A percentile compares a stretch with the other conserved stretches of the same genome.
Conservation (phyloP, 2,329 filamentous ascomycete species). For the Byssochlamys sp. region DNA sequence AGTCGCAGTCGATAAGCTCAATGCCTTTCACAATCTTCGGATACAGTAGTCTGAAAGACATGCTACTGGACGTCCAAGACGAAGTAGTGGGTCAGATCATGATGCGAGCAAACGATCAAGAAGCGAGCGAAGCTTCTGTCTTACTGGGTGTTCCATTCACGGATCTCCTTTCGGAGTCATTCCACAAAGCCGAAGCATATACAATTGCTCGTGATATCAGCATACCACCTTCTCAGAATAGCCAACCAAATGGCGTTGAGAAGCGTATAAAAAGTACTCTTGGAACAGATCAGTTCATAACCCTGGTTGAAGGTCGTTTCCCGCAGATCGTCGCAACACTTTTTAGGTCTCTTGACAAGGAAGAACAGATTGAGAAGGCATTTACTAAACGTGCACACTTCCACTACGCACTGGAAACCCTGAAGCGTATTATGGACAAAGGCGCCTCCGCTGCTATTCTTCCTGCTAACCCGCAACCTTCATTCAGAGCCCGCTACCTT, state of each 20-base stretch:
- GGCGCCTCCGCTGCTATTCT: conserved; percentile 57
- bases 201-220: conserved; percentile 66
- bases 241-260: conserved; percentile 49
- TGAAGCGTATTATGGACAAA: conserved; percentile 60
- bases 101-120: conserved; percentile 65
- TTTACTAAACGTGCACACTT: conserved; percentile 53
- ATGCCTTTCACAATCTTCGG: conserved; percentile 82
- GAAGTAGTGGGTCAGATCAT: conserved; percentile 72
- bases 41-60: conserved; percentile 57
- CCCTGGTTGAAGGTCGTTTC: conserved; percentile 59
- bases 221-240: conserved; percentile 33
- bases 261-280: conserved; percentile 59
- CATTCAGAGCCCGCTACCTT: conserved; percentile 70
- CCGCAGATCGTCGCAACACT: conserved; percentile 67
- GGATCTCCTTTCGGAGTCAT: conserved; percentile 57
- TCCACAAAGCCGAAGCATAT: conserved; percentile 73
- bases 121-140: conserved; percentile 51
- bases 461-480: conserved; percentile 74
- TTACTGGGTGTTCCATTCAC: conserved; percentile 46
- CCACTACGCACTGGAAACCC: conserved; percentile 50
- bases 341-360: conserved; percentile 67
- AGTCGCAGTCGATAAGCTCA: conserved; percentile 53
- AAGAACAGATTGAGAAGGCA: conserved; percentile 60
- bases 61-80: conserved; percentile 61
- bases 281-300: conserved; percentile 55